Conservation (phyloP, 257 asterid genomes). For the Solanum arcanum region DNA sequence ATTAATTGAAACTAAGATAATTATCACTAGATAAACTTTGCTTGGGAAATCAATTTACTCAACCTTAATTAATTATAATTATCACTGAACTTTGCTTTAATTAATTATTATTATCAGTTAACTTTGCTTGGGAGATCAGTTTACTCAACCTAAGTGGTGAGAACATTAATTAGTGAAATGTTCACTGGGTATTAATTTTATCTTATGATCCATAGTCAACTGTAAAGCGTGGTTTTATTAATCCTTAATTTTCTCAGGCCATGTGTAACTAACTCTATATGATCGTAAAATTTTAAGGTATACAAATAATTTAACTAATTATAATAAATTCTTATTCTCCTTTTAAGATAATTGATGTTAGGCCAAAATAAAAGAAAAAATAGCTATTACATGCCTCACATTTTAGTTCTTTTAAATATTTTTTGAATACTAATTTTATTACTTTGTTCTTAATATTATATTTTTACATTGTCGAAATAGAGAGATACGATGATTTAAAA, state of each 20-base stretch:
- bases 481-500: background rate
- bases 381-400: background rate
- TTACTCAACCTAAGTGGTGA: background rate
- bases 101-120: too few species aligned
- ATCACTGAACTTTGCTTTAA: background rate
- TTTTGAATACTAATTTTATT: too few species aligned
- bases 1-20: too few species aligned
- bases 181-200: too few species aligned
- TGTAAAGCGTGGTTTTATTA: too few species aligned
- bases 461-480: background rate
- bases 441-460: too few species aligned
- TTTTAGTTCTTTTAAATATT: background rate
- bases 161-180: background rate
- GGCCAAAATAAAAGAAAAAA: too few species aligned
- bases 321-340: too few species aligned
- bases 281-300: background rate
- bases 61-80: background rate
- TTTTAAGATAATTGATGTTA: too few species aligned
- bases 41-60: background rate
- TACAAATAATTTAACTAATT: too few species aligned
- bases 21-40: background rate
- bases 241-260: background rate
- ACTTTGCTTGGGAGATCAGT: background rate
- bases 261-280: too few species aligned
- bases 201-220: too few species aligned